phyloP scores from a whole-genome alignment of 495 filamentous ascomycete genomes.

The Talaromyces ruber region DNA sequence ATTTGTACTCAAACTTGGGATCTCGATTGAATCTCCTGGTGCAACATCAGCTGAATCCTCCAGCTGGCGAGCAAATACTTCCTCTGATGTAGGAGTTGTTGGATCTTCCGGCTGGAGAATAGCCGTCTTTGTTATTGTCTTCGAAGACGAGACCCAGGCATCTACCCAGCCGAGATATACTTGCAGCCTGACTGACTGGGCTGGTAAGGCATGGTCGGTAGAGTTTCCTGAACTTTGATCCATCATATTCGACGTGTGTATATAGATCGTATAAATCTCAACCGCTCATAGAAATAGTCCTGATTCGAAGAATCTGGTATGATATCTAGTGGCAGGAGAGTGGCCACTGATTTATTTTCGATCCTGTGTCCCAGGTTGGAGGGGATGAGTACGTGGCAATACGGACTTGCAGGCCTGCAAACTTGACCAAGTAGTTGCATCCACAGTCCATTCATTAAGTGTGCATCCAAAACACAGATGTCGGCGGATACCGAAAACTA shows the following conservation, averaged over 20 bases:
- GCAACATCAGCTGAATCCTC: not conserved
- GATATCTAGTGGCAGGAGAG: no score
- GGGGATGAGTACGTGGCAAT: no score
- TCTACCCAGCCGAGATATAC: not conserved
- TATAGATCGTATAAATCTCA: not conserved
- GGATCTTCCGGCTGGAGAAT: not conserved
- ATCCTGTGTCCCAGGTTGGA: no score
- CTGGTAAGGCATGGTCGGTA: not conserved
- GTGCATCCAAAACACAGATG: no score
- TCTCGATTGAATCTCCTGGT: not conserved
- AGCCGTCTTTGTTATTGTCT: not conserved
- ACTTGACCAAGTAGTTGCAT: no score
- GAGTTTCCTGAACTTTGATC: not conserved
- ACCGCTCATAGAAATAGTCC: not conserved
- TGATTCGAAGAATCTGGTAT: no score
- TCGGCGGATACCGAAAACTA: no score
- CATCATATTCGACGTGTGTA: not conserved
- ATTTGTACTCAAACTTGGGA: not conserved
- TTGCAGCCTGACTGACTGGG: not conserved
- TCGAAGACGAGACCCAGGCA: not conserved
- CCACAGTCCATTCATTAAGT: no score
- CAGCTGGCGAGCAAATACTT: not conserved
- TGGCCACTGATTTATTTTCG: no score
- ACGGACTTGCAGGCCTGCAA: no score
- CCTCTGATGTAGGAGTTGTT: not conserved